phyloP scores from a whole-genome alignment of 2,329 filamentous ascomycete genomes.

The Pseudomassariella vexata region DNA sequence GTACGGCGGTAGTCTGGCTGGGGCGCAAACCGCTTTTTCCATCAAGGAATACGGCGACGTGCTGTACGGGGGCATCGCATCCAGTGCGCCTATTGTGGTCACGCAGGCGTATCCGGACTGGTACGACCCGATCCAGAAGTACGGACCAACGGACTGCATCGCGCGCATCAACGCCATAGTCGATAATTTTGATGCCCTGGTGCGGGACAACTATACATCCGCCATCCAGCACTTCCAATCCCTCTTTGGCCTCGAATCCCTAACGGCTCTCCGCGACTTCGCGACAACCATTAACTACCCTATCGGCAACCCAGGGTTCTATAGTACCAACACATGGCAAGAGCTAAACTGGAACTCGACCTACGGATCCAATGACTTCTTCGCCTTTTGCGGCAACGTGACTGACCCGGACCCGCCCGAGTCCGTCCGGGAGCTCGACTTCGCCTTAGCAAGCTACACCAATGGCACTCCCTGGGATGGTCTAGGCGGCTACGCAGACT shows the following conservation, averaged over 20 bases:
- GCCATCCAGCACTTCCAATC: conserved; percentile 39
- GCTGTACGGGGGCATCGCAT: conserved; percentile 42
- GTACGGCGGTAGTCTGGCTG: conserved; percentile 24
- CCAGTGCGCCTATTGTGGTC: conserved; percentile 35
- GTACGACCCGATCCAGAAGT: conserved; percentile 44
- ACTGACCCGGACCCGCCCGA: conserved; percentile 37
- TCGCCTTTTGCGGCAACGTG: conserved; percentile 45
- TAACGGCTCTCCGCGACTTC: conserved; percentile 40
- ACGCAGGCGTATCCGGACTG: conserved; percentile 39
- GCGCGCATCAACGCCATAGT: conserved; percentile 41
- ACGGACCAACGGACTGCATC: conserved; percentile 41
- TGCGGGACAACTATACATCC: conserved; percentile 31
- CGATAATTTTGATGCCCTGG: conserved; percentile 41
- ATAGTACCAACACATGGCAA: conserved; percentile 47
- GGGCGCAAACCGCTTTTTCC: conserved; percentile 30
- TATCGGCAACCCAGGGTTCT: conserved; percentile 39
- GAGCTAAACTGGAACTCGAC: conserved; percentile 41
- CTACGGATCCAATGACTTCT: conserved; percentile 40
- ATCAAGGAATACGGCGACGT: conserved; percentile 38
- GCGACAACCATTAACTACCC: conserved; percentile 42
- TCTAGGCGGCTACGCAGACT: conserved; percentile 45
- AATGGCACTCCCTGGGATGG: conserved; percentile 42
- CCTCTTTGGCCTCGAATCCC: conserved; percentile 37
- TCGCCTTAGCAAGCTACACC: conserved; percentile 40
- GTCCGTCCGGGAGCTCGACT: conserved; percentile 37